Percentiles rank a stretch among this genome's conserved stretches.
phyloP scores from a whole-genome alignment of 2,329 filamentous ascomycete species.

The Phoma herbarum region DNA sequence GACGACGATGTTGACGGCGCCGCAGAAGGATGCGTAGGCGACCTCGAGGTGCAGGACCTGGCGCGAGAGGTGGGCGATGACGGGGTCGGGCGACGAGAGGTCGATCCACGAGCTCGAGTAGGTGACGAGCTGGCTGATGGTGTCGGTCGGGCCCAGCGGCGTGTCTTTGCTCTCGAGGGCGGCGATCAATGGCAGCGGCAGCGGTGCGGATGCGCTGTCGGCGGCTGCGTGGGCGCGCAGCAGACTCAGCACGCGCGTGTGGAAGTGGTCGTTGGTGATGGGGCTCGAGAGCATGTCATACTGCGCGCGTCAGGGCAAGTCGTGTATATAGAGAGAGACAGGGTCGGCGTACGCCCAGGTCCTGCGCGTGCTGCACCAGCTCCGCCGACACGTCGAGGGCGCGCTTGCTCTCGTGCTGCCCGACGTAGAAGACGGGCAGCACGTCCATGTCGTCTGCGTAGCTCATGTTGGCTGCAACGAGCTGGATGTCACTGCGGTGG shows the following conservation, averaged over 20 bases:
- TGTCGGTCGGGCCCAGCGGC: constrained; percentile 71
- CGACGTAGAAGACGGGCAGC: constrained; percentile 70
- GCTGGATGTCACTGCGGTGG: background rate
- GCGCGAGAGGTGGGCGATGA: constrained; percentile 85
- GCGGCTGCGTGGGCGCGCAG: constrained; percentile 64
- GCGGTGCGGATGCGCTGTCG: constrained; percentile 56
- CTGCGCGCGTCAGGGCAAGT: constrained; percentile 54
- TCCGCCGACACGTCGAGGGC: constrained; percentile 68
- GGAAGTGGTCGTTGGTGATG: constrained; percentile 79
- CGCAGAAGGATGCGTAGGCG: constrained; percentile 95
- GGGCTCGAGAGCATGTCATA: constrained; percentile 82
- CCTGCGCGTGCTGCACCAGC: constrained; percentile 73
- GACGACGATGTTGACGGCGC: constrained; percentile 82
- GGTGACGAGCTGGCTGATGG: constrained; percentile 77
- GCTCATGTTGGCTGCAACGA: constrained; percentile 3
- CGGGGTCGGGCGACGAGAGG: constrained; percentile 79
- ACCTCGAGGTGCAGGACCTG: constrained; percentile 92
- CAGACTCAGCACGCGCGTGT: constrained; percentile 70
- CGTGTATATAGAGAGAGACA: constrained; percentile 24
- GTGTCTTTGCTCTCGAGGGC: constrained; percentile 84
- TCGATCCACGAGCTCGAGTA: constrained; percentile 94
- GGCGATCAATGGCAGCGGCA: constrained; percentile 58
- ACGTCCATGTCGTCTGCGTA: constrained; percentile 47
- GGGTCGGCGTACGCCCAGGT: constrained; percentile 58
- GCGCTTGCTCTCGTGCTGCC: constrained; percentile 75